These are phyloP conservation scores for Paraphoma chrysanthemicola DNA, from an alignment of 2,329 filamentous ascomycete species.

Conservation along the genomic window DNA sequence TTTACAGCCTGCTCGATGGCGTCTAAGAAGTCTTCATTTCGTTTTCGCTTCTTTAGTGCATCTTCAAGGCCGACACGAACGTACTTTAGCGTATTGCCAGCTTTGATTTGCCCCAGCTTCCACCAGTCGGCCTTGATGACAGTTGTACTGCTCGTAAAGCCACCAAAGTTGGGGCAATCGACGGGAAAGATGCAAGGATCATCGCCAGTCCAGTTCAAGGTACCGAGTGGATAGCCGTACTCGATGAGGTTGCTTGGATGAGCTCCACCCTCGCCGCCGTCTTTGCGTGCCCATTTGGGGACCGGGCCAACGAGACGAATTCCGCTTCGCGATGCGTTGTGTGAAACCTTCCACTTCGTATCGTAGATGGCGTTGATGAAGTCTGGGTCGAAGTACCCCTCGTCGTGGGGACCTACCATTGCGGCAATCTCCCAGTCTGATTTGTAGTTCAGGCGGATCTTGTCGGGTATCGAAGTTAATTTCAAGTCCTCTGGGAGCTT, in stretches of 20 bases:
- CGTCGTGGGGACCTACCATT: conserved; percentile 64
- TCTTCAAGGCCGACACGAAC: conserved; percentile 59
- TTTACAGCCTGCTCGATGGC: conserved; percentile 51
- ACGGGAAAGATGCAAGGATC: conserved; percentile 66
- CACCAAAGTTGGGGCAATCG: conserved; percentile 67
- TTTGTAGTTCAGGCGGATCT: conserved; percentile 58
- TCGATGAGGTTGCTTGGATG: conserved; percentile 64
- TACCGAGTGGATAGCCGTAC: conserved; percentile 65
- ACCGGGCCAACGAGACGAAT: conserved; percentile 66
- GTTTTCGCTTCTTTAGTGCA: conserved; percentile 55
- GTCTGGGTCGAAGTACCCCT: conserved; percentile 59
- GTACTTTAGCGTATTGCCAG: conserved; percentile 63
- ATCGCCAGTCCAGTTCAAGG: conserved; percentile 68
- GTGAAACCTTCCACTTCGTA: conserved; percentile 65
- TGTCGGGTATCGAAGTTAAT: conserved; percentile 50
- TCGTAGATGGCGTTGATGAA: conserved; percentile 65
- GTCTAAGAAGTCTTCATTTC: conserved; percentile 55
- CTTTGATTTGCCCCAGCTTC: conserved; percentile 68
- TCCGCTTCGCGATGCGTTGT: conserved; percentile 67
- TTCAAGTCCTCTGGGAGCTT: conserved; percentile 43
- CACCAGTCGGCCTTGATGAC: conserved; percentile 65
- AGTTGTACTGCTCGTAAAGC: conserved; percentile 64
- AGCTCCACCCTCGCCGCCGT: conserved; percentile 68
- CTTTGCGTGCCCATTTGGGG: conserved; percentile 64
- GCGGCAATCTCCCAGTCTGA: conserved; percentile 60